A percentile compares a stretch with the other conserved stretches of the same genome.
Conservation (phyloP, 306 rosid genomes). For the Mucuna pruriens region DNA sequence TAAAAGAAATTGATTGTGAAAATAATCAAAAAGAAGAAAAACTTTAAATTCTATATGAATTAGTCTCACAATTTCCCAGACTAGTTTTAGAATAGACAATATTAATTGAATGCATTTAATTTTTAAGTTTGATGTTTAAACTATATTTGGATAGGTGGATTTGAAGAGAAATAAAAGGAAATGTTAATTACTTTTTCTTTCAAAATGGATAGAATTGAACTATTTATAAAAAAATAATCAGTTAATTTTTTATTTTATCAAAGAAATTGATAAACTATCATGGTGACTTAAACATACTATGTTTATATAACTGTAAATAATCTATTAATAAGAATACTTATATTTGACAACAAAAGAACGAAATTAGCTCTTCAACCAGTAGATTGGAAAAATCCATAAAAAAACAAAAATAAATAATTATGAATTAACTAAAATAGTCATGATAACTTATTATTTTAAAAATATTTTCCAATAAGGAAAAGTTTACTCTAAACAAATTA, state of each 20-base stretch:
- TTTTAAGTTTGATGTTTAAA: background rate
- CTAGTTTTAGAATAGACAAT: background rate
- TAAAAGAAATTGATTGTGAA: background rate
- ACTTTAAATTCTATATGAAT: background rate
- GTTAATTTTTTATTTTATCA: background rate
- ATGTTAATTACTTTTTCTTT: background rate
- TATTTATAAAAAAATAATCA: background rate
- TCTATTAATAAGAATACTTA: too few relatives aligned
- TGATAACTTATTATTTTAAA: background rate
- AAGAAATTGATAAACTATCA: too few relatives aligned
- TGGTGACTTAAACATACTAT: too few relatives aligned
- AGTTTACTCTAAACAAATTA: background rate
- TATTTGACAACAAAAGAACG: too few relatives aligned
- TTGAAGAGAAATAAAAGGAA: background rate
- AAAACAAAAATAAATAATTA: background rate
- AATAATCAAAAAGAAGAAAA: background rate
- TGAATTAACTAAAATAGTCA: background rate
- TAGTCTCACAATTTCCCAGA: too few relatives aligned
- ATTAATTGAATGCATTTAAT: background rate
- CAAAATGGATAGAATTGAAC: background rate
- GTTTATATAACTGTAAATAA: too few relatives aligned
- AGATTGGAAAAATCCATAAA: too few relatives aligned
- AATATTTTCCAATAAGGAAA: background rate
- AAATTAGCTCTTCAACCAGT: too few relatives aligned
- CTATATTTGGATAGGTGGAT: background rate